Conservation (phyloP, 1,284 basidiomycete genomes). For the Sporisorium reilianum region DNA sequence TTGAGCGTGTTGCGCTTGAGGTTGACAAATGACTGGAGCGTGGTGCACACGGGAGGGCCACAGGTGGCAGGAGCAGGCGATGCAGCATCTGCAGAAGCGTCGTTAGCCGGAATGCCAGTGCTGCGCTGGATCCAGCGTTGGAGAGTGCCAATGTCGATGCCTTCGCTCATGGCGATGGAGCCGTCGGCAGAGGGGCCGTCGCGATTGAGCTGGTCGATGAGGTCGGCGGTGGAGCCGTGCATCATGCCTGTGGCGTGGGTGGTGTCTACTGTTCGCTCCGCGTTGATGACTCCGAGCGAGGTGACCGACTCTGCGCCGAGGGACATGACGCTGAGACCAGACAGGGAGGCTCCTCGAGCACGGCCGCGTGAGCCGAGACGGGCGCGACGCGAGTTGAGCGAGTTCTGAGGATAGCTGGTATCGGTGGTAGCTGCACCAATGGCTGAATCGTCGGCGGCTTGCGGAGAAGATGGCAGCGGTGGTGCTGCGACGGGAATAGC, state of each 20-base stretch:
- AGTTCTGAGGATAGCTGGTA: conserved; percentile 16
- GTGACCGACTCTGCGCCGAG: conserved; percentile 52
- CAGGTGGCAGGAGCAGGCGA: conserved; percentile 10
- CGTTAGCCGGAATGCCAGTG: conserved; percentile 18
- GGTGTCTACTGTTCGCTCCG: conserved; percentile 24
- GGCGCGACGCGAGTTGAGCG: conserved; percentile 26
- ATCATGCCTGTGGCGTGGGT: conserved; percentile 37
- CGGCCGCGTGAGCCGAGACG: conserved; percentile 58
- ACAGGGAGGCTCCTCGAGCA: conserved; percentile 59
- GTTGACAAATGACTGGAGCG: conserved; percentile 65
- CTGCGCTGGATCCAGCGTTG: conserved; percentile 58
- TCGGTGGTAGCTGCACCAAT: conserved; percentile 1
- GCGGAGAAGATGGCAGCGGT: neutral
- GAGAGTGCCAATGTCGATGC: conserved; percentile 55
- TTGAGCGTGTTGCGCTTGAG: conserved; percentile 64
- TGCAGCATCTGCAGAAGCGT: neutral
- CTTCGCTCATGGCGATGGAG: conserved; percentile 58
- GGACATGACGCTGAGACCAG: conserved; percentile 56
- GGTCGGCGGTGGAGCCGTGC: conserved; percentile 49
- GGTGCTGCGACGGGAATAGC: conserved; percentile 12
- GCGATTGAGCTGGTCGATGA: conserved; percentile 41
- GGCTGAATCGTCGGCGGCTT: neutral
- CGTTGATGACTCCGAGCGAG: conserved; percentile 42
- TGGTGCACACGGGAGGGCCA: conserved; percentile 56
- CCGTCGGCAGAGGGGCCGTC: conserved; percentile 15